Base-by-base conservation (phyloP, 495 filamentous ascomycete species). In the Podospora conica region DNA sequence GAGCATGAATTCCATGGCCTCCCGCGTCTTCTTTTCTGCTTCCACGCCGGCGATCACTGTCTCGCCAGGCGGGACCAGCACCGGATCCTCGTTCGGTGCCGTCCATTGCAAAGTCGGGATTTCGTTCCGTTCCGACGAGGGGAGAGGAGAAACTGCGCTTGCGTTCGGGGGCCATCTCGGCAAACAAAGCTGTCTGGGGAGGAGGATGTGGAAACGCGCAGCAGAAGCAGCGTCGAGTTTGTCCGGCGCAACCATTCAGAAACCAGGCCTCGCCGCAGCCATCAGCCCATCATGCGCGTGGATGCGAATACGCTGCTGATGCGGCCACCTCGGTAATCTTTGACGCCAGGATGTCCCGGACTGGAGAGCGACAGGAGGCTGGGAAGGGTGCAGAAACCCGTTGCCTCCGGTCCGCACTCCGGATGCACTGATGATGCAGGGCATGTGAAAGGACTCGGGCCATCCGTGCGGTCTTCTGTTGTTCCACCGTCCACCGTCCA, bases 21-120 rank as follows among this genome's bases (percentile, higher is more conserved):
- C 31, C 21, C 40, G 20, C 48, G 29, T 53, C 24, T 61, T 53
- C 40, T 28, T 40, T 58, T 58, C 18, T 62, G 40, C 60, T 23
- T 62, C 60, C 48, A 29, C 59, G 59, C 11, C 22, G 18, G 55
- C 55, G 55, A 57, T 57, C 55, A 57, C 55, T 48, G 40, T 48
- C 40, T 48, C 40, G 40, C 40, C 40, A 48, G 40, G 40, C 40
- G 40, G 40, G 40, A 48, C 40, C 40, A 48, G 40, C 40, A 48
- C 40, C 40, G 40, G 40, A 48, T 48, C 40, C n/a, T 48, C 40
- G 40, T n/a, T 48, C 40, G 40, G 40, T 48, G 40, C 40, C 40
- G 40, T 48, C 40, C 40, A n/a, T 18, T 18, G 40, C 40, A 48
- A n/a, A n/a, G 40, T n/a, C 8, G 40, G 40, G 40, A 48, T 48